Conservation (phyloP, 1,284 basidiomycete genomes). For the Papiliotrema flavescens region DNA sequence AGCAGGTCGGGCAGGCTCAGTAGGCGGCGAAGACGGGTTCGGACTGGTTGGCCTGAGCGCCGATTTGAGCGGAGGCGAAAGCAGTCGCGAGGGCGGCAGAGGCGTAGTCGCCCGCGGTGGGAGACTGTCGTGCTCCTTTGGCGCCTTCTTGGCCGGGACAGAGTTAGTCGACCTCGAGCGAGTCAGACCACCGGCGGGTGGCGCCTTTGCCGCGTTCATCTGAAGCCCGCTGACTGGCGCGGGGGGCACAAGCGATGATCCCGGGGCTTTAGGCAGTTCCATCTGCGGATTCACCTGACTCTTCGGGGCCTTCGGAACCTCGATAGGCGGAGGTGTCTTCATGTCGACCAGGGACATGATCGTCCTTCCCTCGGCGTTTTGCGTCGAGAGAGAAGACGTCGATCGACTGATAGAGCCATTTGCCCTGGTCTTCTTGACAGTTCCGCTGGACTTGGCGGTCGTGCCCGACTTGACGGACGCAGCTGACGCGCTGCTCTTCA, state of each 20-base stretch:
- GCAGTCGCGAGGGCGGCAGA: constrained; percentile 36
- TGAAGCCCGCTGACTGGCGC: not conserved
- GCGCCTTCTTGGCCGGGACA: constrained; percentile 15
- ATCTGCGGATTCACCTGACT: constrained; percentile 41
- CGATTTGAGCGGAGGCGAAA: constrained; percentile 46
- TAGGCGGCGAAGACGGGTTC: constrained; percentile 1
- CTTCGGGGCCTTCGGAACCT: constrained; percentile 46
- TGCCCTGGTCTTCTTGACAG: constrained; percentile 22
- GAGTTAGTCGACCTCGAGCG: constrained; percentile 20
- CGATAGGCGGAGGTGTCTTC: constrained; percentile 35
- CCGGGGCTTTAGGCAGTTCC: constrained; percentile 40
- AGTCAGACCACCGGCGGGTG: not conserved
- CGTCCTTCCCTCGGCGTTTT: constrained; percentile 23
- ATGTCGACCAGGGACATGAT: constrained; percentile 41
- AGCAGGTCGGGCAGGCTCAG: too few species aligned
- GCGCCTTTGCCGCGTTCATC: not conserved
- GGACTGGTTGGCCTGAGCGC: constrained; percentile 43
- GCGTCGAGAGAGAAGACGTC: constrained; percentile 15
- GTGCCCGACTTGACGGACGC: not conserved
- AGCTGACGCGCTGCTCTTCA: constrained; percentile 2
- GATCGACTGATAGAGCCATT: constrained; percentile 35
- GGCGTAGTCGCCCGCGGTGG: constrained; percentile 22
- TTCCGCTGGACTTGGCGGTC: constrained; percentile 19
- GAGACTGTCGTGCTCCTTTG: not conserved
- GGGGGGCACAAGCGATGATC: constrained; percentile 30